Evolutionary conservation across 805 yeast species (phyloP).

Genomic region (Teunomyces funiuensis): DNA sequence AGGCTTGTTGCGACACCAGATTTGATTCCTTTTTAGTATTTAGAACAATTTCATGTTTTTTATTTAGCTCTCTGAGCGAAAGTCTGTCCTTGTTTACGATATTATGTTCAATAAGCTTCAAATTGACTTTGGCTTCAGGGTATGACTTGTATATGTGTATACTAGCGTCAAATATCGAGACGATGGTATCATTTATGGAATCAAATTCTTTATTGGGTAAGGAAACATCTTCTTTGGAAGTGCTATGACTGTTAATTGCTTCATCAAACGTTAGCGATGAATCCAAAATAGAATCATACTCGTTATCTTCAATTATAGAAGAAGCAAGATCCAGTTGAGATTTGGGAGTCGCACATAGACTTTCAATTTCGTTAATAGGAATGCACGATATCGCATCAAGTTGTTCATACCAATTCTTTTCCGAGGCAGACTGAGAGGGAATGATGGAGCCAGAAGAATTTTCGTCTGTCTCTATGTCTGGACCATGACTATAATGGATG

Average conservation of each 20-base stretch:
- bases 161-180: constrained; percentile 14
- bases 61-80: background rate
- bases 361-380: background rate
- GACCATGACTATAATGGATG: no score
- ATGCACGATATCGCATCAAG: background rate
- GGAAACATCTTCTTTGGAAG: constrained; percentile 13
- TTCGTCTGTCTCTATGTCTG: no score
- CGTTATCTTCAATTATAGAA: background rate
- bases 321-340: background rate
- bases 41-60: background rate
- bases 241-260: constrained; percentile 16
- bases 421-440: no score
- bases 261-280: constrained; percentile 13
- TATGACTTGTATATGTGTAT: constrained; percentile 15
- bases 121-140: constrained; percentile 3
- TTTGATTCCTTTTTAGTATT: background rate
- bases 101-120: constrained; percentile 7
- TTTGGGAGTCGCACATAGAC: background rate
- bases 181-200: constrained; percentile 9
- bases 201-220: constrained; percentile 9
- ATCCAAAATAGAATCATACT: background rate
- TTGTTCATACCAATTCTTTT: no score
- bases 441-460: no score
- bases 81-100: background rate
- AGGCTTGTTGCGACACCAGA: background rate